Base-by-base conservation (phyloP, 371 early-diverging fungal species). In the Circinella minor region DNA sequence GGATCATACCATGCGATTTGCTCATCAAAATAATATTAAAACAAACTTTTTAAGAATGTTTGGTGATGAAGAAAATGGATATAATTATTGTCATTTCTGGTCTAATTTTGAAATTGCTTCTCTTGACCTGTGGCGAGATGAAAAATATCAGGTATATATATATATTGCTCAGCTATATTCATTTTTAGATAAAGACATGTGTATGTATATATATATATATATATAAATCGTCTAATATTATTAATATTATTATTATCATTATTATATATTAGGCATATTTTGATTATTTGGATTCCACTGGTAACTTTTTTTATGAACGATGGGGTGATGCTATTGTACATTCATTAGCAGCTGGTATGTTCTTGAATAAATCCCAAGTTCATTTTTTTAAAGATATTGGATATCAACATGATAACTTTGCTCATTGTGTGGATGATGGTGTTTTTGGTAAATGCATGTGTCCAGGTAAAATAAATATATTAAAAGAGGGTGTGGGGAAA, bases 271-370 rank as follows among this genome's bases (percentile, higher is more conserved):
- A 68, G 70, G 70, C 71, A 46, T 95, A 92, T 74, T 96, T 98
- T 69, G 80, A 92, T 60, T 88, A 86, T 63, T 82, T 98, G 38
- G 98, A 98, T 73, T 70, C 76, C 39, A 79, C 89, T 5, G 95
- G 95, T 8, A 95, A 91, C 38, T 98, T 98, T 74, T 98, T 92
- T 74, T 97, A 97, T 74, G 98, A 98, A 74, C 82, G 95, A 73
- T 98, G 98, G 98, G 98, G 98, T 13, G 98, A 98, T 84, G 98
- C 98, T 14, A 97, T 97, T 18, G 90, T 98, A 1, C 98, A 97
- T 71, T 93, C 94, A n/a, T 76, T 98, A 20, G 97, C 95, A 1
- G 92, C 91, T 2, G 92, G 92, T 3, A 70, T 98, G 74, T 88
- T 94, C 77, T 77, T 97, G 20, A 81, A 88, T 20, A 91, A 88